Base-by-base conservation (phyloP, 1,284 basidiomycete genomes). In the Moesziomyces sp. region DNA sequence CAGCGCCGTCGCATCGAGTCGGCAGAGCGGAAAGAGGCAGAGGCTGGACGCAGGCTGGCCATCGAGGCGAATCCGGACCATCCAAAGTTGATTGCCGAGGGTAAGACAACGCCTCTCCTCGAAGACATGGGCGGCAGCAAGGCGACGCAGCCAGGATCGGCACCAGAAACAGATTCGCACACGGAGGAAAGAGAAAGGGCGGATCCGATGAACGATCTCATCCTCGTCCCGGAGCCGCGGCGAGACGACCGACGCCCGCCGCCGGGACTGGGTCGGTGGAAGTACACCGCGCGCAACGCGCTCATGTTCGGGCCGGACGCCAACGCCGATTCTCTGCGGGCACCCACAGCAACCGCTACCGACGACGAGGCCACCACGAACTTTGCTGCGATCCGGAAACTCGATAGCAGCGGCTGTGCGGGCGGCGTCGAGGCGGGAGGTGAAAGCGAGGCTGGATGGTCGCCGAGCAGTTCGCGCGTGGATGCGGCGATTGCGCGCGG, bases 221-320 rank as follows among this genome's bases (percentile, higher is more conserved):
- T 65, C 45, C 48, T 61, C 21, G 57, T 72, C 13, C 43, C 66
- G 30, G 63, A 66, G 9, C 58, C 68, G 13, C 19, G 58, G 19
- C 26, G 49, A 1, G 65, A 63, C 48, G 56, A 65, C n/a, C 52
- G 56, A 18, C 64, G 58, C 2, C 14, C 71, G 43, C n/a, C 35
- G 0, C 30, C 40, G 18, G 61, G 60, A 19, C 48, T 64, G 42
- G 47, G 57, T 16, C 57, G 60, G 1, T 65, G 69, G 68, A 58
- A 59, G 23, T 78, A 76, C 48, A 63, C 61, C 4, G 70, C 77
- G 1, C 73, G 79, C 24, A 81, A 82, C 48, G 50, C 71, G 16
- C 74, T 83, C 48, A 72, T 81, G 50, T 83, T 58, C 26, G 50
- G 56, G 3, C 73, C 81, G 0, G 79, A 82, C 43, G 76, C 77